Base-by-base conservation (phyloP, 1,284 basidiomycete genomes). In the Malassezia nana region DNA sequence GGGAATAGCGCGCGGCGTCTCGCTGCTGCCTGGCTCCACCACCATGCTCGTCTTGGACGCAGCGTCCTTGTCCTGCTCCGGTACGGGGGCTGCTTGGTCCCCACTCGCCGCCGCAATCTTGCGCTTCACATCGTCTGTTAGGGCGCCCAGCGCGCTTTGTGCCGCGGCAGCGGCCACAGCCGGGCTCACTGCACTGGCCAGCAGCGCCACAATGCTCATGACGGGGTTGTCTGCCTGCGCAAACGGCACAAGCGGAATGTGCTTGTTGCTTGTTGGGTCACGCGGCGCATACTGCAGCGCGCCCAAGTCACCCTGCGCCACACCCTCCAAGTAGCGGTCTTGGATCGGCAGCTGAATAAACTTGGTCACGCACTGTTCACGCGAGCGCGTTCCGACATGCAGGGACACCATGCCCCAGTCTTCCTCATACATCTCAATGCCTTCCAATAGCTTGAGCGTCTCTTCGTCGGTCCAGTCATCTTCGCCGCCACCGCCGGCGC, bases 281-380 rank as follows among this genome's bases (percentile, higher is more conserved):
- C 64, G 59, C 16, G 64, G 57, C 9, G 65, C 61, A 60, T 85
- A 90, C 62, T 85, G 79, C 52, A 95, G 76, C 0, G 86, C 81
- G 6, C 89, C 90, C 71, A 87, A 81, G 50, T 80, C 75, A 12
- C 69, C 64, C 46, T 74, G 70, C 24, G 59, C 51, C 3, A 63
- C 63, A 41, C 84, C 81, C 39, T 75, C 72, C 42, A 82, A 69
- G 74, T 91, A 98, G 16, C 84, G 83, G 70, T 98, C 92, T 75
- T 98, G 92, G 67, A 99, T 98, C 1, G 94, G 94, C 30, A 98
- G 78, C 74, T 90, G 86, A 51, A 99, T 79, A 81, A 99, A 99
- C 72, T 89, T 87, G 64, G 85, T 83, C 65, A 99, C 87, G 74
- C 92, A 96, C 76, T 94, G 88, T 71, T 96, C 90, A 32, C 89